Base-by-base conservation (phyloP, 768 basidiomycete species). In the Psilocybe subaeruginosa region DNA sequence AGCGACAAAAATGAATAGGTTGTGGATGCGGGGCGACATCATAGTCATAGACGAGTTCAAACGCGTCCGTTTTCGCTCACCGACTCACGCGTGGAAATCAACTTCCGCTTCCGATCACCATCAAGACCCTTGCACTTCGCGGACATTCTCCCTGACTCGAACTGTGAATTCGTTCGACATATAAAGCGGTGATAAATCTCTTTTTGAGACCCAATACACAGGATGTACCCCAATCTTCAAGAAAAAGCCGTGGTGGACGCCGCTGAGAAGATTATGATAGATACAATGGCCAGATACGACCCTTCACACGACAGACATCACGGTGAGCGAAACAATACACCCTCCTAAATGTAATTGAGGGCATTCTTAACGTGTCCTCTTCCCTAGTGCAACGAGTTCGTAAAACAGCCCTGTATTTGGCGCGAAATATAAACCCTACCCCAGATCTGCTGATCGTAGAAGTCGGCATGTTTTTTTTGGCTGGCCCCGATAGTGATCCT, bases 291-390 rank as follows among this genome's bases (percentile, higher is more conserved):
- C 2, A 78, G 84, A 64, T 92, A 91, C 68, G 92, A 92, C 69
- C 85, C 91, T 4, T 92, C 91, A 31, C 92, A 93, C 69, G 92
- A 94, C 72, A 82, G 80, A 54, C 87, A 84, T 63, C 92, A 94
- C 69, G 91, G 91, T 91, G 63, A 70, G 84, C 70, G 11, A 35
- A 35, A 11, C 6, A 35, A 6, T 35, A 19, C 54, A n/a, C 27
- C n/a, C 12, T 46, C 49, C 23, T 33, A 55, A 39, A 54, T 52
- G 46, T 16, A 2, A 49, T 43, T 14, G 29, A 27, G 4, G 16
- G 11, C 47, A 41, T 3, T 14, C 17, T 48, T 12, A 41, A 53
- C 27, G 43, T 45, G 56, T 58, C 30, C 30, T 56, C 27, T 14
- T 33, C 45, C 58, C 33, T 71, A 95, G 94, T 96, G 8, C 81